These are phyloP conservation scores for Nitzschia palea DNA, from an alignment of 108 stramenopile species.

Conservation along the genomic window DNA sequence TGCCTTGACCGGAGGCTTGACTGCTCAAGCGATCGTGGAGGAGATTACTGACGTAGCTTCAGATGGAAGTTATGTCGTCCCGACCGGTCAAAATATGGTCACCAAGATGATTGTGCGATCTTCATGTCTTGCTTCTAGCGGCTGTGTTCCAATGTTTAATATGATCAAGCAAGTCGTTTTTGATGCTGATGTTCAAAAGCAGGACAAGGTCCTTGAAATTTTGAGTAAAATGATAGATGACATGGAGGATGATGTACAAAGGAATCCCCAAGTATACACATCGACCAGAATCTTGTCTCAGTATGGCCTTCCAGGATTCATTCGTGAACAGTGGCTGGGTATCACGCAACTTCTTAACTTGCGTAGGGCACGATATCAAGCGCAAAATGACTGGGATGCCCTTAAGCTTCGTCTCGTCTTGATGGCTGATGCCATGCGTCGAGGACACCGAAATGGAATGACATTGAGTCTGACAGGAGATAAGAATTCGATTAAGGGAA, in stretches of 20 bases:
- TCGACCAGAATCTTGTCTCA: constrained; percentile 26
- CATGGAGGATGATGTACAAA: constrained; percentile 43
- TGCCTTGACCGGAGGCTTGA: constrained; percentile 71
- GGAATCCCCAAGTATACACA: constrained; percentile 49
- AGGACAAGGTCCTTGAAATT: constrained; percentile 60
- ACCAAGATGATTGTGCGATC: constrained; percentile 67
- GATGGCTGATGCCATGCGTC: constrained; percentile 62
- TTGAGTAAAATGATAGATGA: constrained; percentile 62
- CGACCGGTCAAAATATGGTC: constrained; percentile 61
- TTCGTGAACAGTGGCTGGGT: constrained; percentile 83
- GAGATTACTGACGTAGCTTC: constrained; percentile 33
- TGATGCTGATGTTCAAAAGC: constrained; percentile 46
- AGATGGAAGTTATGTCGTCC: constrained; percentile 51
- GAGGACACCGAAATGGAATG: constrained; percentile 63
- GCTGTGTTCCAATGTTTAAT: constrained; percentile 60
- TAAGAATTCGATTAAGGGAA: constrained; percentile 40
- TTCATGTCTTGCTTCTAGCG: constrained; percentile 61
- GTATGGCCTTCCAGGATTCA: constrained; percentile 38
- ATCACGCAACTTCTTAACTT: constrained; percentile 60
- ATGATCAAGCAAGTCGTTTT: constrained; percentile 65
- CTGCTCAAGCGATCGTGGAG: constrained; percentile 38
- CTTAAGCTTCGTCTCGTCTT: constrained; percentile 51
- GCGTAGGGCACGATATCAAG: constrained; percentile 48
- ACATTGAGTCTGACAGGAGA: constrained; percentile 87
- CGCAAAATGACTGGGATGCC: constrained; percentile 73